Evolutionary conservation across 208 protist genomes (phyloP), one percentile per base, ranked within the genome.

Genomic region (Trypanosoma caninum): DNA sequence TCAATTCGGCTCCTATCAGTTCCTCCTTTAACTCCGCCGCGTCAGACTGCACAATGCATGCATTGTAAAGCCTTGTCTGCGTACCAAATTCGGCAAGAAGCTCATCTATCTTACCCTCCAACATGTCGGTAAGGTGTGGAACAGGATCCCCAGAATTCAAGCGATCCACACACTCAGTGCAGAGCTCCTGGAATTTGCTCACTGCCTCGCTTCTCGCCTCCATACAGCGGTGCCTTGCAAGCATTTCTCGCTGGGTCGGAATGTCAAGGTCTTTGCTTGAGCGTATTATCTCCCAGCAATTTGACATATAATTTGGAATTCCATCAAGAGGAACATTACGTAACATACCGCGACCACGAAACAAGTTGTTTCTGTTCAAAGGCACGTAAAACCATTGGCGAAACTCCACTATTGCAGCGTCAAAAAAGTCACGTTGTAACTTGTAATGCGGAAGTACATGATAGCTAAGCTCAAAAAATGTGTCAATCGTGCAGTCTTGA

Each of bases 251-350:
- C 71, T 98, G 94, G 8, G 91, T 92, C 9, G 97, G 97, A 51
- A 99, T 88, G 69, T 98, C 94, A 22, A 99, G 81, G 65, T 98
- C 97, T 64, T 95, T 98, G 76, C 97, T 98, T 13, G 53, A 72
- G 20, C 87, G 54, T 41, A 98, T 98, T 3, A 88, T 78, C 25
- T 94, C 78, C 97, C 97, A 98, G 62, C 97, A 97, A 53, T 60
- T 91, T 34, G 72, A 72, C 28, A 93, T 53, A 62, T 96, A 98
- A 8, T 74, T 35, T 37, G 87, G 59, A 31, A 98, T 77, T 16
- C 91, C 95, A 40, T 93, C 84, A 2, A 94, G 65, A 35, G 82
- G 87, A 20, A 96, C 92, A 48, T 64, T 84, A 48, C 76, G 91
- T 75, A 84, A 95, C 87, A 86, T 95, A 54, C 59, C 60, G 47